Base-by-base conservation (phyloP, 805 yeast species). In the Nakazawaea wyomingensis region DNA sequence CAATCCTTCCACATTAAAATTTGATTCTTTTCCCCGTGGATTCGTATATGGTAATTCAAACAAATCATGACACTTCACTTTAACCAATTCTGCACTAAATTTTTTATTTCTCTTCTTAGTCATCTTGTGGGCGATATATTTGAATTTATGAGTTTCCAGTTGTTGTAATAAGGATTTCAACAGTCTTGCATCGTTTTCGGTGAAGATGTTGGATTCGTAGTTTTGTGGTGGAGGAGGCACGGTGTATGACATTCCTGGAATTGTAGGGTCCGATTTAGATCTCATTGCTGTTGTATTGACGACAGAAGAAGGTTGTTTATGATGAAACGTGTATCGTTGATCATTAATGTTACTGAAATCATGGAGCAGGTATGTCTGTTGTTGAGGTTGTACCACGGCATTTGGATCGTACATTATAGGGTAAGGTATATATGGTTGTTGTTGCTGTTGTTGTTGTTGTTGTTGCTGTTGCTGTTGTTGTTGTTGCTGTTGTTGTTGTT, bases 71-170 rank as follows among this genome's bases (percentile, higher is more conserved):
- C 11, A 27, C 22, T 43, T 43, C 22, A 24, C 19, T 11, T 28
- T 37, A 16, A 29, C 35, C n/a, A 34, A 34, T 4, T 43, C 46
- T 22, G 27, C 4, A 3, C 34, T 43, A 21, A 43, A 18, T 21
- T 43, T 43, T 20, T 43, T 43, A 10, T 29, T 19, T 24, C 46
- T 18, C 26, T 19, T 5, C 19, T 43, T 43, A n/a, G 46, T 32
- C 5, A 38, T 9, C 13, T 33, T 17, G 18, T 43, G 34, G 3
- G 46, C 24, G 7, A 43, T 8, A 5, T 38, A 37, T 19, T 43
- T 43, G 35, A 37, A 43, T 21, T 43, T 43, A 31, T 43, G 43
- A 6, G 29, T 20, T 18, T 43, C 46, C 26, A 26, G 20, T 13
- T 28, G 3, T 5, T 39, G 42, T 16, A 43, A 29, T n/a, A 43